These are phyloP conservation scores for Penicillium roqueforti DNA, from an alignment of 495 filamentous ascomycete genomes.

Conservation along the genomic window DNA sequence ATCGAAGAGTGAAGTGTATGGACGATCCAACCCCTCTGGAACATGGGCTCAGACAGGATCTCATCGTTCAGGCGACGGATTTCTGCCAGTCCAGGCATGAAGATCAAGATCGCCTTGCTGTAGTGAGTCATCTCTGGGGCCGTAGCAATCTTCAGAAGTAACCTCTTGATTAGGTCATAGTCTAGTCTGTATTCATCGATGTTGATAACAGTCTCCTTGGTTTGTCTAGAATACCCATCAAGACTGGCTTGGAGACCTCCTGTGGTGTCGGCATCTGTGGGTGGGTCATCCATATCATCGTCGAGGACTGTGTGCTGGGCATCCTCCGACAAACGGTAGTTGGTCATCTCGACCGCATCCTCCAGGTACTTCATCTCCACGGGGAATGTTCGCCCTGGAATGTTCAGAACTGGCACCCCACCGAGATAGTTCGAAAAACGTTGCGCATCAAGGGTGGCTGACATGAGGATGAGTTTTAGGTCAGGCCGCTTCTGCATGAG, in stretches of 20 bases:
- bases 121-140: slow-evolving; percentile 60
- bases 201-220: slow-evolving; percentile 64
- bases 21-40: slow-evolving; percentile 69
- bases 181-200: slow-evolving; percentile 86
- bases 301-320: slow-evolving; percentile 39
- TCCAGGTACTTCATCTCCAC: slow-evolving; percentile 84
- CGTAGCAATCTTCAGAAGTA: slow-evolving; percentile 68
- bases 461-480: slow-evolving; percentile 88
- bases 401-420: slow-evolving; percentile 77
- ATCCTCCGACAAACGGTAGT: slow-evolving; percentile 58
- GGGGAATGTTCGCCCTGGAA: slow-evolving; percentile 90
- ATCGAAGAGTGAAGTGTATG: slow-evolving; percentile 91
- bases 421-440: slow-evolving; percentile 84
- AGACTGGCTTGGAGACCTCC: slow-evolving; percentile 48
- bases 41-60: slow-evolving; percentile 63
- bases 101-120: slow-evolving; percentile 90
- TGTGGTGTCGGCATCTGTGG: slow-evolving; percentile 32
- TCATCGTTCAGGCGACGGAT: slow-evolving; percentile 85
- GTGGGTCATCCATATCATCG: slow-evolving; percentile 46
- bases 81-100: slow-evolving; percentile 89
- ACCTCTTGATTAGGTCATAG: slow-evolving; percentile 70
- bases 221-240: slow-evolving; percentile 68
- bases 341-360: slow-evolving; percentile 81
- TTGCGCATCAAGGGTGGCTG: slow-evolving; percentile 88
- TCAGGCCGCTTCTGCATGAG: slow-evolving; percentile 67